Conservation (phyloP, 352 stramenopile species). For the Phytophthora pinifolia region DNA sequence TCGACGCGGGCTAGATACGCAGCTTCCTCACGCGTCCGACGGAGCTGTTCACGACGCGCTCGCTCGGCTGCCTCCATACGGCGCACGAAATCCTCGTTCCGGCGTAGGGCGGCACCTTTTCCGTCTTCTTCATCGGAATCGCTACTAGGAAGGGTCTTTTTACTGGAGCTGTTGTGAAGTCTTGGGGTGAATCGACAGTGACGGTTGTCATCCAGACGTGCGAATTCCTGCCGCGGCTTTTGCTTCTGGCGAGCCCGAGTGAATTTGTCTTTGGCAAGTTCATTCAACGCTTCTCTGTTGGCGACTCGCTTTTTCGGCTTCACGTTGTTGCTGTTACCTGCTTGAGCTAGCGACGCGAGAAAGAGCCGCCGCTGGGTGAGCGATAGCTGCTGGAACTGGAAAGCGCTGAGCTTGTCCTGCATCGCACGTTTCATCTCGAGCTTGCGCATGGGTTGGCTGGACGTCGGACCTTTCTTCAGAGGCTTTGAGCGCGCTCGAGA, state of each 20-base stretch:
- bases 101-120: conserved; percentile 18
- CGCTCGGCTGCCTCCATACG: conserved; percentile 74
- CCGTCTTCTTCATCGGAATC: conserved; percentile 52
- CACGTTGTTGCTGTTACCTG: neutral
- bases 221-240: conserved; percentile 35
- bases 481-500: conserved; percentile 15
- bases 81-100: conserved; percentile 64
- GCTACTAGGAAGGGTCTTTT: conserved; percentile 17
- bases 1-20: conserved; percentile 58
- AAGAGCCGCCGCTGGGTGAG: conserved; percentile 62
- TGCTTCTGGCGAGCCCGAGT: conserved; percentile 35
- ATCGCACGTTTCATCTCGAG: conserved; percentile 38
- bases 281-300: conserved; percentile 46
- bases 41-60: conserved; percentile 54
- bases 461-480: conserved; percentile 22
- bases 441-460: conserved; percentile 25
- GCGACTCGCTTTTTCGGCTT: conserved; percentile 15
- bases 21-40: conserved; percentile 58
- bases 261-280: conserved; percentile 49
- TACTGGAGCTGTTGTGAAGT: conserved; percentile 26
- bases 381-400: conserved; percentile 63
- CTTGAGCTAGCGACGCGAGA: conserved; percentile 48
- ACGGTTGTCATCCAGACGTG: conserved; percentile 54
- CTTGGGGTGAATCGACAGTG: conserved; percentile 62
- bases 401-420: conserved; percentile 58